Evolutionary conservation across 148 eudicot species (phyloP).

Genomic region (Fagopyrum esculentum): DNA sequence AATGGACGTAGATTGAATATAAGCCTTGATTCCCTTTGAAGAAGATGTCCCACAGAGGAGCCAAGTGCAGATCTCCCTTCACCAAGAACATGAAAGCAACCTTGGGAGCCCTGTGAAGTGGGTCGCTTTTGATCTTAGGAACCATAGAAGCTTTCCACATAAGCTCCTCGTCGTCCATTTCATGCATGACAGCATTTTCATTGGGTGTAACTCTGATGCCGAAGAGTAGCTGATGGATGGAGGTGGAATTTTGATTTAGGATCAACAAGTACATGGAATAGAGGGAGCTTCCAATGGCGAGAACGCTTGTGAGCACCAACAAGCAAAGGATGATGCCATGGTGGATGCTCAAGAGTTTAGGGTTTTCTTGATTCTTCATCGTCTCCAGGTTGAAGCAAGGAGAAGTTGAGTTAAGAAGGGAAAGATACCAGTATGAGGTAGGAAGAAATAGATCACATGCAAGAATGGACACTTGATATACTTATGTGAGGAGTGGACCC

Average conservation of each 20-base stretch:
- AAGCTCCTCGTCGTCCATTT: constrained; percentile 43
- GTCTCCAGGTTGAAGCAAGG: not conserved
- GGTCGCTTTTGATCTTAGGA: constrained; percentile 16
- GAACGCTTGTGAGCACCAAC: not conserved
- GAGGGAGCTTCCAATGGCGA: not conserved
- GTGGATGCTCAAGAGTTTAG: not conserved
- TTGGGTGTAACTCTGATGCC: not conserved
- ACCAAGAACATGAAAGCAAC: constrained; percentile 58
- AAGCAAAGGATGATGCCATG: not conserved
- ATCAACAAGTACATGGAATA: not conserved
- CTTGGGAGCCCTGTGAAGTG: constrained; percentile 25
- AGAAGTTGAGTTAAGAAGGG: not conserved
- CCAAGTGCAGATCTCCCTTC: constrained; percentile 46
- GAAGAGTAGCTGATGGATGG: not conserved
- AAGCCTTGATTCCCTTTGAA: constrained; percentile 45
- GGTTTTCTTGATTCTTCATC: constrained; percentile 4
- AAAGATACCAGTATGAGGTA: constrained; percentile 1
- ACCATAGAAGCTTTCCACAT: constrained; percentile 36
- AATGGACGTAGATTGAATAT: constrained; percentile 53
- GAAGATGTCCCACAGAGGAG: constrained; percentile 53
- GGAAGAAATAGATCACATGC: not conserved
- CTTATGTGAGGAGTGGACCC: not conserved
- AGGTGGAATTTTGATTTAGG: not conserved
- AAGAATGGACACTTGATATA: not conserved
- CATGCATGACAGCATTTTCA: not conserved